Evolutionary conservation across 2,329 filamentous ascomycete genomes (phyloP).

Genomic region (Orbilia blumenaviensis): DNA sequence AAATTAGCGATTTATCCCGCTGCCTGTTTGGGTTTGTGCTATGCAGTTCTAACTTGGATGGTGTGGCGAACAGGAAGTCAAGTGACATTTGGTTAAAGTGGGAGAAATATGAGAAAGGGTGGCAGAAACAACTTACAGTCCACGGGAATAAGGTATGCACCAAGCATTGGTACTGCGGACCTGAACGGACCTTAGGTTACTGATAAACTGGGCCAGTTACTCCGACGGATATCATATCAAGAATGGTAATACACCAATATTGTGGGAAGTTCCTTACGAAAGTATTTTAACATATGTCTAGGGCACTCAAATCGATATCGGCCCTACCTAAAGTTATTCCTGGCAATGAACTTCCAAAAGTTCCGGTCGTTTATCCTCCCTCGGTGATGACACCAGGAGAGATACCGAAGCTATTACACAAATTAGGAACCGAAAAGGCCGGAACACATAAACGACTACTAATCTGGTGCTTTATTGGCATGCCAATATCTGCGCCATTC

Average conservation of each 20-base stretch:
- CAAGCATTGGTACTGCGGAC: not conserved
- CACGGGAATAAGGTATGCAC: slow-evolving; percentile 75
- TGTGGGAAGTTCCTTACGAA: not conserved
- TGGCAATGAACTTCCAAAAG: slow-evolving; percentile 70
- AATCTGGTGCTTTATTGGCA: slow-evolving; percentile 80
- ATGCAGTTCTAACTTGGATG: slow-evolving; percentile 16
- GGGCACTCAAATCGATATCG: slow-evolving; percentile 91
- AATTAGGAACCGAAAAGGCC: slow-evolving; percentile 81
- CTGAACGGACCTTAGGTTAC: not conserved
- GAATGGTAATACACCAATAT: slow-evolving; percentile 70
- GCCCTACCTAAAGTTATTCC: slow-evolving; percentile 76
- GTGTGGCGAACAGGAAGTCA: slow-evolving; percentile 24
- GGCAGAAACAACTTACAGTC: slow-evolving; percentile 85
- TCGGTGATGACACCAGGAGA: slow-evolving; percentile 72
- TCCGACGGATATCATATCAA: slow-evolving; percentile 90
- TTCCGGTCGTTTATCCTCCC: slow-evolving; percentile 79
- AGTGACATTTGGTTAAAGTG: slow-evolving; percentile 79
- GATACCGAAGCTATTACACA: slow-evolving; percentile 73
- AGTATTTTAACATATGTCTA: slow-evolving; percentile 10
- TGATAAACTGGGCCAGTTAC: slow-evolving; percentile 62
- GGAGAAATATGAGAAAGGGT: slow-evolving; percentile 84
- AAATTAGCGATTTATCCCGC: slow-evolving; percentile 4
- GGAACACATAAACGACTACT: slow-evolving; percentile 78
- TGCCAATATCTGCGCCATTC: slow-evolving; percentile 85
- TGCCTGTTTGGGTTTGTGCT: not conserved